Conservation (phyloP, 768 basidiomycete genomes). For the Pholiota conissans region DNA sequence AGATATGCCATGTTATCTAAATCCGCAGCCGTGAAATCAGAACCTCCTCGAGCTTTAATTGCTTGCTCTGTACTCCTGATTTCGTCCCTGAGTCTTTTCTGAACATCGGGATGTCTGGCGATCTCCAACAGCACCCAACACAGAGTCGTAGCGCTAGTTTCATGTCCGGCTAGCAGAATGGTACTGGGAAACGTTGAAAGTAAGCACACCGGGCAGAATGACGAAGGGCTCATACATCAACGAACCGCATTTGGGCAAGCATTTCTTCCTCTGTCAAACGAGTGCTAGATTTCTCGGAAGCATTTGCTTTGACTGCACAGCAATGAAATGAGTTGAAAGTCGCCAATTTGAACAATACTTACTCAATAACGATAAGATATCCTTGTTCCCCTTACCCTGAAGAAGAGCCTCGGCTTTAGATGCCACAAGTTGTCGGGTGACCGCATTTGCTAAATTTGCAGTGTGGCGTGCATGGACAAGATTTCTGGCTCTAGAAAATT, state of each 20-base stretch:
- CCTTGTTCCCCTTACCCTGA: slow-evolving; percentile 48
- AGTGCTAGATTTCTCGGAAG: slow-evolving; percentile 41
- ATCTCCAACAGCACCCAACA: slow-evolving; percentile 68
- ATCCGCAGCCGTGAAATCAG: slow-evolving; percentile 45
- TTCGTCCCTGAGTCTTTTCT: slow-evolving; percentile 63
- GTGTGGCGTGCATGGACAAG: slow-evolving; percentile 49
- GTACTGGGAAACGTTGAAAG: slow-evolving; percentile 27
- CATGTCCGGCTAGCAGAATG: slow-evolving; percentile 52
- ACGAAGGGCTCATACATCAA: too few species aligned
- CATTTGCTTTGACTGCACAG: slow-evolving; percentile 51
- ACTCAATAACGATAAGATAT: slow-evolving; percentile 61
- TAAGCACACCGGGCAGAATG: too few species aligned
- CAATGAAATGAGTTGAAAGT: too few species aligned
- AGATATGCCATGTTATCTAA: slow-evolving; percentile 52
- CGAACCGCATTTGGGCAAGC: slow-evolving; percentile 53
- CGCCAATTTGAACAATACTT: slow-evolving; percentile 10
- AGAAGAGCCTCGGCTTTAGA: slow-evolving; percentile 48
- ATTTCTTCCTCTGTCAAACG: slow-evolving; percentile 50
- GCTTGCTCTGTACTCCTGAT: slow-evolving; percentile 38
- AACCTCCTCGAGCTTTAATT: slow-evolving; percentile 35
- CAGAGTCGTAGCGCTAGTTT: slow-evolving; percentile 59
- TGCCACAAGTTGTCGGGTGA: slow-evolving; percentile 47
- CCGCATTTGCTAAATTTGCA: slow-evolving; percentile 40
- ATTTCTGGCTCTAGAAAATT: slow-evolving; percentile 41
- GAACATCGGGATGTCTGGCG: slow-evolving; percentile 54